phyloP scores from a whole-genome alignment of 2,329 filamentous ascomycete genomes.

The Raffaelea ambrosiae region DNA sequence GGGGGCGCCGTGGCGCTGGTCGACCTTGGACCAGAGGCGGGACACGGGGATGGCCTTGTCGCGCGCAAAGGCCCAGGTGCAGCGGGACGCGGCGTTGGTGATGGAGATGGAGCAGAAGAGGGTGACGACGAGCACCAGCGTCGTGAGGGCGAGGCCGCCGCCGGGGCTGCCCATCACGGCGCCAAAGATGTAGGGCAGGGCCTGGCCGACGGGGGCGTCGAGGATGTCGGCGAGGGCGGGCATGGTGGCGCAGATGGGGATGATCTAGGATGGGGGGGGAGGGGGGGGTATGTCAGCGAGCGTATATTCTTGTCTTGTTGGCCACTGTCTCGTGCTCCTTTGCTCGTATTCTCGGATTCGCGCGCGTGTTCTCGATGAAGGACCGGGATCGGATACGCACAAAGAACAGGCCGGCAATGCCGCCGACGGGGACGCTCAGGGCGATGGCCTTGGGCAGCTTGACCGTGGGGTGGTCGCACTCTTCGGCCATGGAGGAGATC shows the following conservation, averaged over 20 bases:
- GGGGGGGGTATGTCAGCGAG: constrained; percentile 14
- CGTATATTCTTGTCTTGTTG: neutral
- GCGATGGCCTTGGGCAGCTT: constrained; percentile 7
- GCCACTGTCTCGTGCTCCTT: too few species aligned
- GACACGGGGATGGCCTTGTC: constrained; percentile 32
- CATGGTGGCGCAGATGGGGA: constrained; percentile 43
- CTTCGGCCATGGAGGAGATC: constrained; percentile 10
- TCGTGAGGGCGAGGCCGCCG: constrained; percentile 30
- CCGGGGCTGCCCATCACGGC: constrained; percentile 31
- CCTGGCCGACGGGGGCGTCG: constrained; percentile 31
- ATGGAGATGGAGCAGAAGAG: constrained; percentile 27
- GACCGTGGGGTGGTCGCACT: constrained; percentile 6
- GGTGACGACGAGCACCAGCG: constrained; percentile 34
- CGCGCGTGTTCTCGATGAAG: neutral
- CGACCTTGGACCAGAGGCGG: constrained; percentile 25
- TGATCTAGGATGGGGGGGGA: constrained; percentile 38
- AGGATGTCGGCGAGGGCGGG: constrained; percentile 36
- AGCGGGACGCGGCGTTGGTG: constrained; percentile 20
- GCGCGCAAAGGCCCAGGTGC: constrained; percentile 17
- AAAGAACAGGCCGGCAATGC: constrained; percentile 8
- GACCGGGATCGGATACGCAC: constrained; percentile 11
- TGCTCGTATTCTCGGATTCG: neutral
- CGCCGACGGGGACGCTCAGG: constrained; percentile 5
- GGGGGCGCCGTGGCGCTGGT: constrained; percentile 25
- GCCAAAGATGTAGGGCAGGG: constrained; percentile 35